Percentiles rank a stretch among this genome's conserved stretches.
phyloP scores from a whole-genome alignment of 2,329 filamentous ascomycete species.

The Fusarium euwallaceae region DNA sequence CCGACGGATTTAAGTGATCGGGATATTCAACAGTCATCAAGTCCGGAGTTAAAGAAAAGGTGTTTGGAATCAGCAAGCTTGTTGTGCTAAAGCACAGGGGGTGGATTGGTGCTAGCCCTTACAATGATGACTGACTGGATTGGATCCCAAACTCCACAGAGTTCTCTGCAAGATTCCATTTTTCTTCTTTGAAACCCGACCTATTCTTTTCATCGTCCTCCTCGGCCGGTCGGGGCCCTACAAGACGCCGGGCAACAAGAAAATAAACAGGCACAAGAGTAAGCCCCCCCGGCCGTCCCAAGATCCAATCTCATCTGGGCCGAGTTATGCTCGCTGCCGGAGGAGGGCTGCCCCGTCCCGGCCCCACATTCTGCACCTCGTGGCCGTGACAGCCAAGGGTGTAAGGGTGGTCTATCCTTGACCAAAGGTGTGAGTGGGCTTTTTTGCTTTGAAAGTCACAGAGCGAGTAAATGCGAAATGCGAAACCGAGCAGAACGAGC shows the following conservation, averaged over 20 bases:
- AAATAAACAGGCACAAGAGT: neutral
- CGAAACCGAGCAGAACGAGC: slow-evolving; percentile 24
- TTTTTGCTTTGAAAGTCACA: neutral
- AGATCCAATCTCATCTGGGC: neutral
- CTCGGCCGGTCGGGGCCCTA: slow-evolving; percentile 4
- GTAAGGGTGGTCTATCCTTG: neutral
- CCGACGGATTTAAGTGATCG: neutral
- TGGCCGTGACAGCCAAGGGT: slow-evolving; percentile 25
- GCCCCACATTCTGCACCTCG: slow-evolving; percentile 36
- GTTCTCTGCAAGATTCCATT: neutral
- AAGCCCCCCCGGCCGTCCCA: neutral
- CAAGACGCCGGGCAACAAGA: slow-evolving; percentile 1
- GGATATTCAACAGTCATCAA: neutral
- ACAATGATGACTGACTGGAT: neutral
- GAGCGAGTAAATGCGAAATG: slow-evolving; percentile 21
- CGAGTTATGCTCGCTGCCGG: slow-evolving; percentile 34
- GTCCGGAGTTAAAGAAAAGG: slow-evolving; percentile 1
- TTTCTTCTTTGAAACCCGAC: neutral
- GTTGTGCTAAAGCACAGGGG: neutral
- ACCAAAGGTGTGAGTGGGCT: neutral
- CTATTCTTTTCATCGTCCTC: neutral
- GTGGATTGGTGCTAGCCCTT: neutral
- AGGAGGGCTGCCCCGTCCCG: slow-evolving; percentile 16
- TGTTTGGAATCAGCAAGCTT: neutral
- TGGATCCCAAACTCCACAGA: neutral